These are phyloP conservation scores for Yamadazyma oceani DNA, from an alignment of 1,139 yeast species.

Conservation along the genomic window DNA sequence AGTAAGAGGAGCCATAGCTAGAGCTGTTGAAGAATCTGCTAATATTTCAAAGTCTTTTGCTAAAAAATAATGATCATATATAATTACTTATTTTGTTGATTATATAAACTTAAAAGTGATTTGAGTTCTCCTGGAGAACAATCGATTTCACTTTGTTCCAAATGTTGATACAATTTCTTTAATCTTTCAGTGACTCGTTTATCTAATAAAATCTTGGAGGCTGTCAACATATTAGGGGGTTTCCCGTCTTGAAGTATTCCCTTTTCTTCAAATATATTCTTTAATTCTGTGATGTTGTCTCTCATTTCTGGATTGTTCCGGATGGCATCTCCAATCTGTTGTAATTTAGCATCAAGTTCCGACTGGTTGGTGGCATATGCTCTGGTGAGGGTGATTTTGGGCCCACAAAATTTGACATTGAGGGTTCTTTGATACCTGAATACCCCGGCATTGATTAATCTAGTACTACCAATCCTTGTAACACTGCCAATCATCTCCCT, in stretches of 20 bases:
- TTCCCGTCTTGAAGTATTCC: constrained; percentile 31
- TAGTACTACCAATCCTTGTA: background rate
- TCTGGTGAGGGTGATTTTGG: background rate
- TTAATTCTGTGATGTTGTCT: constrained; percentile 31
- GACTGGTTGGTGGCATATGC: constrained; percentile 9
- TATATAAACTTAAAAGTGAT: constrained; percentile 20
- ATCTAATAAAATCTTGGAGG: constrained; percentile 40
- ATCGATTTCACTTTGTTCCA: constrained; percentile 34
- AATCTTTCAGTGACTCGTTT: constrained; percentile 36
- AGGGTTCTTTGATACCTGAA: background rate
- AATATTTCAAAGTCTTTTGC: constrained; percentile 78
- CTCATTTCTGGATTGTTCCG: constrained; percentile 29
- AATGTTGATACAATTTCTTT: constrained; percentile 29
- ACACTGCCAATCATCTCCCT: background rate
- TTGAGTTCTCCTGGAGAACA: constrained; percentile 36
- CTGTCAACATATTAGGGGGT: constrained; percentile 36
- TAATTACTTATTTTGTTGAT: background rate
- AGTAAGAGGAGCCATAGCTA: constrained; percentile 81
- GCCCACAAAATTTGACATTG: too few species aligned
- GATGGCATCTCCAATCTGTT: constrained; percentile 20
- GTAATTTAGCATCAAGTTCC: constrained; percentile 19
- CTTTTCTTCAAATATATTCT: constrained; percentile 30
- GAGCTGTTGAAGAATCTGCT: constrained; percentile 91
- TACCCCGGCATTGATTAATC: background rate
- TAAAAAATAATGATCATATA: constrained; percentile 43